phyloP scores from a whole-genome alignment of 495 filamentous ascomycete genomes.

The Hypomontagnella submonticulosa region DNA sequence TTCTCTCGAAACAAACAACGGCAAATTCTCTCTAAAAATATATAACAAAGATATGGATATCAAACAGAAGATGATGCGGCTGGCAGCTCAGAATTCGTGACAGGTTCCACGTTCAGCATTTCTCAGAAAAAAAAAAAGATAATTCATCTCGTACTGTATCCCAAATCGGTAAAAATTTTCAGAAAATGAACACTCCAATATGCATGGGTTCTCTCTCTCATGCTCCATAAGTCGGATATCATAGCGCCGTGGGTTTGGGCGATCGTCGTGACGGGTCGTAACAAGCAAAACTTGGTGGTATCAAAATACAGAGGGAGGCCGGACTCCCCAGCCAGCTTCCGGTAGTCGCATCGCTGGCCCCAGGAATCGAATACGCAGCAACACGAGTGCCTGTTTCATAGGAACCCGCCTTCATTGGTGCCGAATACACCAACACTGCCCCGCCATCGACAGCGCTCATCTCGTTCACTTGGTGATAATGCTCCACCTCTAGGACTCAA shows the following conservation, averaged over 20 bases:
- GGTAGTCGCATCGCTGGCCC: conserved; percentile 26
- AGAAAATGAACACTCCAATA: conserved; percentile 33
- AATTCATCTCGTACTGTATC: conserved; percentile 39
- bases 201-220: conserved; percentile 34
- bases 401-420: conserved; percentile 45
- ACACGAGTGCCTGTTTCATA: conserved; percentile 37
- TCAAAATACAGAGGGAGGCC: conserved; percentile 40
- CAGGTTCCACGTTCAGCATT: conserved; percentile 34
- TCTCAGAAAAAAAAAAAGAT: conserved; percentile 25
- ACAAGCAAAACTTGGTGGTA: conserved; percentile 43
- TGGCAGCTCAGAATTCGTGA: conserved; percentile 38
- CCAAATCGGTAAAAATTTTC: conserved; percentile 30
- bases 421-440: conserved; percentile 48
- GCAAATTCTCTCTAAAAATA: conserved; percentile 6
- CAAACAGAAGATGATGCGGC: conserved; percentile 29
- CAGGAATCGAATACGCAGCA: conserved; percentile 38
- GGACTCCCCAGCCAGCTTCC: conserved; percentile 13
- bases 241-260: conserved; percentile 30
- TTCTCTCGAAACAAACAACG: conserved; percentile 27
- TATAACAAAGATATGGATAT: conserved; percentile 35
- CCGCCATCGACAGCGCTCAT: conserved; percentile 49
- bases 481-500: conserved; percentile 37
- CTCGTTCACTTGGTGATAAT: conserved; percentile 40
- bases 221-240: conserved; percentile 43
- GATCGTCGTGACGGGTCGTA: conserved; percentile 43